Evolutionary conservation across 345 rosid genomes (phyloP).

Genomic region (Combretum micranthum): DNA sequence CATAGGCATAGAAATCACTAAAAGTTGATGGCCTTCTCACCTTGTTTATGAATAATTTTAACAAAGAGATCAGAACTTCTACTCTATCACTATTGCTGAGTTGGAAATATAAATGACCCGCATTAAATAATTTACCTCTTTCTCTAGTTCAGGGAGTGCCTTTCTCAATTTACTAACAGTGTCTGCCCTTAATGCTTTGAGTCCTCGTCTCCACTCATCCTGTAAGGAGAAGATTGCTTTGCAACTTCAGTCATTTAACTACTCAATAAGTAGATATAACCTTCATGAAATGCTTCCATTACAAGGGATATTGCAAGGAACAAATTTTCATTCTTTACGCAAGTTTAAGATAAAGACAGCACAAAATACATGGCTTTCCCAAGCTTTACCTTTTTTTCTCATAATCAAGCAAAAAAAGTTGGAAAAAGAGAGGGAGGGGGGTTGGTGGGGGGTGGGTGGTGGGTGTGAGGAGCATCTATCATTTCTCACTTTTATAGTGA

Average conservation of each 20-base stretch:
- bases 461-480: too few species aligned
- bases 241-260: not conserved
- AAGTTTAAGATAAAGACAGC: too few species aligned
- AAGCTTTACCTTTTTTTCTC: too few species aligned
- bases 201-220: slow-evolving; percentile 93
- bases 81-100: too few species aligned
- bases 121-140: slow-evolving; percentile 48
- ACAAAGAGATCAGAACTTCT: too few species aligned
- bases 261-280: not conserved
- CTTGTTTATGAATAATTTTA: slow-evolving; percentile 29
- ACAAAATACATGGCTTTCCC: too few species aligned
- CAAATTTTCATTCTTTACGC: too few species aligned
- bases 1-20: slow-evolving; percentile 71
- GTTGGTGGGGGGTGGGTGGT: too few species aligned
- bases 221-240: slow-evolving; percentile 13
- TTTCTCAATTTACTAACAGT: slow-evolving; percentile 61
- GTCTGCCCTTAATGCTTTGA: slow-evolving; percentile 64
- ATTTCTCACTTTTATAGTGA: too few species aligned
- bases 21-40: slow-evolving; percentile 66
- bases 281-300: not conserved
- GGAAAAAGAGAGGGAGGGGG: too few species aligned
- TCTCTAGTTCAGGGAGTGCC: slow-evolving; percentile 71
- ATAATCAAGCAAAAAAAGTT: too few species aligned
- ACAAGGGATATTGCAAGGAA: too few species aligned
- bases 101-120: not conserved